These are phyloP conservation scores for Zalaria sp. DNA, from an alignment of 2,329 filamentous ascomycete species.

Conservation along the genomic window DNA sequence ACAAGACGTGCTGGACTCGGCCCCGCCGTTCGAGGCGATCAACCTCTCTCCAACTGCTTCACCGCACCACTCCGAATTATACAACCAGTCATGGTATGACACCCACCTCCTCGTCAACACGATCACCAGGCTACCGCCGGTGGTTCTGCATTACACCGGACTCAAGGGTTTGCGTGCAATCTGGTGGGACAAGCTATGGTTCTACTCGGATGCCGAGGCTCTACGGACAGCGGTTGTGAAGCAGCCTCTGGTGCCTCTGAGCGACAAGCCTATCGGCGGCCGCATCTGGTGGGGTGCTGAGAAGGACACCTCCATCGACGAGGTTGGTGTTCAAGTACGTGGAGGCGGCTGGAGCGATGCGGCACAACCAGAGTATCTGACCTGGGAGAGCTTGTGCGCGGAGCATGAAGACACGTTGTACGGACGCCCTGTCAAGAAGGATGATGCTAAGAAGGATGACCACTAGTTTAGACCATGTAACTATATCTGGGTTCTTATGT, in stretches of 20 bases:
- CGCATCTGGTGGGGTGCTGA: slow-evolving; percentile 10
- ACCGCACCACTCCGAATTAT: slow-evolving; percentile 3
- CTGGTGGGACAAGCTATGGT: slow-evolving; percentile 20
- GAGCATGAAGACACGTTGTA: not conserved
- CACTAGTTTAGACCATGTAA: no score
- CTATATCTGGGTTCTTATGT: no score
- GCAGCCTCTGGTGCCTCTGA: slow-evolving; percentile 8
- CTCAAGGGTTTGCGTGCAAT: slow-evolving; percentile 14
- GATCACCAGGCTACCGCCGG: slow-evolving; percentile 11
- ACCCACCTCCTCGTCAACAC: slow-evolving; percentile 14
- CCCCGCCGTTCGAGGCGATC: slow-evolving; percentile 10
- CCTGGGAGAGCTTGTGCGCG: not conserved
- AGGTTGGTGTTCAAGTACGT: not conserved
- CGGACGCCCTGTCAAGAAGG: no score
- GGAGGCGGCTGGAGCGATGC: not conserved
- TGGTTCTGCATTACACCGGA: slow-evolving; percentile 13
- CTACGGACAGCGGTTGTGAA: slow-evolving; percentile 10
- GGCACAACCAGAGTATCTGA: not conserved
- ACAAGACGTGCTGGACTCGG: slow-evolving; percentile 11
- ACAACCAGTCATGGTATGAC: slow-evolving; percentile 9
- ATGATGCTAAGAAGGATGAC: no score
- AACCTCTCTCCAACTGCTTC: slow-evolving; percentile 5
- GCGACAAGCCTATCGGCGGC: slow-evolving; percentile 9
- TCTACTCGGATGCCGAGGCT: slow-evolving; percentile 11
- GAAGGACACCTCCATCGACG: not conserved